Conservation (phyloP, 208 protist genomes). For the Ichthyophonus hoferi region DNA sequence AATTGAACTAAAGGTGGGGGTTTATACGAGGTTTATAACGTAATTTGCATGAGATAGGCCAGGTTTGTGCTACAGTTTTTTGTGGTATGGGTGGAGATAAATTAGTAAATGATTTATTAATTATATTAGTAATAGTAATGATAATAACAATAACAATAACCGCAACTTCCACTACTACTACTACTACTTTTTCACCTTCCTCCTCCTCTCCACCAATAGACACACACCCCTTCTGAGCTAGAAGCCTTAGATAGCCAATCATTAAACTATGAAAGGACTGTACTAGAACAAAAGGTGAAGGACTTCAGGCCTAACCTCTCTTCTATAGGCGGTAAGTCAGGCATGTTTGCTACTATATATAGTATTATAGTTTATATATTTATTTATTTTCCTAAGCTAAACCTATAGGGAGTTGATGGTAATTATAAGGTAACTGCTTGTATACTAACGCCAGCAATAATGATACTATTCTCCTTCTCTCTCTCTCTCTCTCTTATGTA, state of each 20-base stretch:
- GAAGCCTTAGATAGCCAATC: slow-evolving; percentile 70
- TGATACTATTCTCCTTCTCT: neutral
- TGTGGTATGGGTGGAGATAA: neutral
- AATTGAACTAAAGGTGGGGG: too few relatives aligned
- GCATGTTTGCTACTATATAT: neutral
- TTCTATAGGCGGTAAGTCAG: neutral
- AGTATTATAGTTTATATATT: neutral
- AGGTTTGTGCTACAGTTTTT: neutral
- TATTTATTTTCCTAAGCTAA: neutral
- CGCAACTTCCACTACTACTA: too few relatives aligned
- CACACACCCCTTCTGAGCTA: slow-evolving; percentile 65
- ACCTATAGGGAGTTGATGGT: neutral
- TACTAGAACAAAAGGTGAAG: neutral
- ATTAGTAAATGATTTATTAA: too few relatives aligned
- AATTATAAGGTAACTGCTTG: neutral
- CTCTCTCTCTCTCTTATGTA: neutral
- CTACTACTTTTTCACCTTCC: too few relatives aligned
- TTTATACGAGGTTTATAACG: too few relatives aligned
- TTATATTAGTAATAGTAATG: too few relatives aligned
- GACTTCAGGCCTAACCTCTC: slow-evolving; percentile 15
- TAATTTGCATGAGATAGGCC: too few relatives aligned
- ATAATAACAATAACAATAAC: too few relatives aligned
- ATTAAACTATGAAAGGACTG: slow-evolving; percentile 70
- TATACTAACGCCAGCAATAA: neutral
- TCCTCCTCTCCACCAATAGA: too few relatives aligned